These are phyloP conservation scores for Chlamydomonas applanata DNA, from an alignment of 139 green algal genomes.

Conservation along the genomic window DNA sequence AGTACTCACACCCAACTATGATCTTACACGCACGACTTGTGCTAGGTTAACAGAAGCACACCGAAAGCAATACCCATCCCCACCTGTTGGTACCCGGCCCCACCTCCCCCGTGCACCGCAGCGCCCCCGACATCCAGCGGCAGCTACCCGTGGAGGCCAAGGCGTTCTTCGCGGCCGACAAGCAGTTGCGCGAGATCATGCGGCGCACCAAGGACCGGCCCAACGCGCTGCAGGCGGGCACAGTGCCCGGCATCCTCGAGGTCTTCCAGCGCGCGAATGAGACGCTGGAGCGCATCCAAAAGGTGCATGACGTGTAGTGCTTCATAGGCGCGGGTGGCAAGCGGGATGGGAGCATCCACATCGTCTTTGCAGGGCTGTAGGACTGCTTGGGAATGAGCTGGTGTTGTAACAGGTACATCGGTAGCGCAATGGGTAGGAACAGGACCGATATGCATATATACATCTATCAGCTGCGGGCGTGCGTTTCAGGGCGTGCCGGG, in stretches of 20 bases:
- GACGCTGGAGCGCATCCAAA: conserved; percentile 83
- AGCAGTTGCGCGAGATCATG: conserved; percentile 82
- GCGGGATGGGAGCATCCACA: too few species aligned
- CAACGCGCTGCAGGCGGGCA: conserved; percentile 63
- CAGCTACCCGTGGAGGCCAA: conserved; percentile 78
- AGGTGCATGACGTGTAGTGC: conserved; percentile 22
- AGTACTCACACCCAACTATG: too few species aligned
- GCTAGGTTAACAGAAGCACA: too few species aligned
- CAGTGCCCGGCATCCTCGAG: conserved; percentile 49
- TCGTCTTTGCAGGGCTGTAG: too few species aligned
- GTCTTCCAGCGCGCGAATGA: conserved; percentile 73
- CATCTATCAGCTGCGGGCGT: too few species aligned
- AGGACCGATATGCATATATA: too few species aligned
- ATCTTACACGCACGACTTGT: too few species aligned
- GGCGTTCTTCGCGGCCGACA: conserved; percentile 75
- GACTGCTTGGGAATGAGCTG: too few species aligned
- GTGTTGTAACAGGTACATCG: too few species aligned
- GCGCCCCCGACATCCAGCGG: conserved; percentile 78
- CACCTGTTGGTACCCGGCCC: background rate
- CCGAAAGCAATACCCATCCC: background rate
- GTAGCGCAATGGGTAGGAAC: too few species aligned
- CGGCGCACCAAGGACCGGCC: conserved; percentile 70
- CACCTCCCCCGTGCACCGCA: background rate
- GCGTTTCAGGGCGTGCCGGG: too few species aligned
- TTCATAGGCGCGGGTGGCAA: too few species aligned